Base-by-base conservation (phyloP, 441 rosid genomes). In the Breynia disticha region DNA sequence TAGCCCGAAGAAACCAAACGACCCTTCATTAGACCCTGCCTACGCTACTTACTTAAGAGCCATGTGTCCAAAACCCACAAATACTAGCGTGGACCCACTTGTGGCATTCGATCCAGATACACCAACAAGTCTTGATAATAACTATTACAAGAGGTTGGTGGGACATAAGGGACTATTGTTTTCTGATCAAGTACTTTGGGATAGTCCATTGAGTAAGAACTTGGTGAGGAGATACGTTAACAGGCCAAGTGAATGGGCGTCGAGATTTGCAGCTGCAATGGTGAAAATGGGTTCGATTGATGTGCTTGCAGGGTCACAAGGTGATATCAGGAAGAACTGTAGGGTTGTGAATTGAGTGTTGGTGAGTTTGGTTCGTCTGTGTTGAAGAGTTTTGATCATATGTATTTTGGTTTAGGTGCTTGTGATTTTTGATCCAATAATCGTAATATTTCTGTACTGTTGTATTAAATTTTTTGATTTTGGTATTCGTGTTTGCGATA, bases 401-500 rank as follows among this genome's bases (percentile, higher is more conserved):
- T 13, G 21, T 48, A n/a, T 7, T 17, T 18, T 48, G 50, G 21
- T 13, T 5, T 28, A 9, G 5, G 35, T 28, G 35, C 8, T 28
- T 28, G 35, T 28, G 1, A n/a, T n/a, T n/a, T 28, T 28, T 5
- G 35, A 28, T 28, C 5, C 35, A 28, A 28, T 28, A 28, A 18
- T 22, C n/a, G n/a, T n/a, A n/a, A n/a, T n/a, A n/a, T n/a, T n/a
- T n/a, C n/a, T n/a, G n/a, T n/a, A n/a, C n/a, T n/a, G n/a, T n/a
- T n/a, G n/a, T n/a, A n/a, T n/a, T n/a, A n/a, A n/a, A n/a, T n/a
- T n/a, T n/a, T n/a, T n/a, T n/a, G n/a, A n/a, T 14, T 22, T 19
- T 32, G 95, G 95, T 15, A 89, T 95, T 18, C 97, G 84, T 72
- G 88, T 89, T 57, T 57, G 74, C 55, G 83, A 82, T 63, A 67